These are phyloP conservation scores for Trichosporon coremiiforme DNA, from an alignment of 1,284 basidiomycete species.

Conservation along the genomic window DNA sequence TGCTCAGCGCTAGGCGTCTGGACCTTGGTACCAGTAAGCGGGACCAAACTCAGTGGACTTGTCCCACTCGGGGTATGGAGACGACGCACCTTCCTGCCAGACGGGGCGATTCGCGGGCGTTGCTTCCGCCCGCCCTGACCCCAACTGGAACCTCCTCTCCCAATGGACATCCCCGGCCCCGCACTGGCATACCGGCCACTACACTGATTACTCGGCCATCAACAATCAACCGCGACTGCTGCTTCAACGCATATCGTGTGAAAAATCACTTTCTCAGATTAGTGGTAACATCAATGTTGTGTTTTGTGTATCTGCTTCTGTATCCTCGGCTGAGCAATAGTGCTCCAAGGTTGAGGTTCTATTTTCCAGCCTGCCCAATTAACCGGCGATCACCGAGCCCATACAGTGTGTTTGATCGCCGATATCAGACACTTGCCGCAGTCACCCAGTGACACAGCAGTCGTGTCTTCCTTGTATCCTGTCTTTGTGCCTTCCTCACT, in stretches of 20 bases:
- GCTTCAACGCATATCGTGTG: not conserved
- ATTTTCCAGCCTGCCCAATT: not conserved
- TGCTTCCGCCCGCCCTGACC: not conserved
- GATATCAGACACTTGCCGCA: conserved; percentile 9
- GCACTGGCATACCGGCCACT: not conserved
- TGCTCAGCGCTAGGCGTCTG: not conserved
- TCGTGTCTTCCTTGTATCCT: not conserved
- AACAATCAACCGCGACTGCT: too few species aligned
- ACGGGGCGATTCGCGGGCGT: not conserved
- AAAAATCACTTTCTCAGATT: too few species aligned
- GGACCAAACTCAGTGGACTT: not conserved
- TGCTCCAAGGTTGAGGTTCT: too few species aligned
- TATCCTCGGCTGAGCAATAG: too few species aligned
- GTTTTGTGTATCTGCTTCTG: too few species aligned
- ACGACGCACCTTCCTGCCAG: not conserved
- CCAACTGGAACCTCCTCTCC: not conserved
- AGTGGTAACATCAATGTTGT: too few species aligned
- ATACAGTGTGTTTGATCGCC: not conserved
- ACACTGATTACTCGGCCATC: not conserved
- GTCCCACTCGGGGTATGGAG: too few species aligned
- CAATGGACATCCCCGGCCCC: not conserved
- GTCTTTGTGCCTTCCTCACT: not conserved
- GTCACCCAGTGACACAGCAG: not conserved
- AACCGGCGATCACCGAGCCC: not conserved
- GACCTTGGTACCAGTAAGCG: not conserved